phyloP scores from a whole-genome alignment of 2,329 filamentous ascomycete genomes.

The Phialophora tarda region DNA sequence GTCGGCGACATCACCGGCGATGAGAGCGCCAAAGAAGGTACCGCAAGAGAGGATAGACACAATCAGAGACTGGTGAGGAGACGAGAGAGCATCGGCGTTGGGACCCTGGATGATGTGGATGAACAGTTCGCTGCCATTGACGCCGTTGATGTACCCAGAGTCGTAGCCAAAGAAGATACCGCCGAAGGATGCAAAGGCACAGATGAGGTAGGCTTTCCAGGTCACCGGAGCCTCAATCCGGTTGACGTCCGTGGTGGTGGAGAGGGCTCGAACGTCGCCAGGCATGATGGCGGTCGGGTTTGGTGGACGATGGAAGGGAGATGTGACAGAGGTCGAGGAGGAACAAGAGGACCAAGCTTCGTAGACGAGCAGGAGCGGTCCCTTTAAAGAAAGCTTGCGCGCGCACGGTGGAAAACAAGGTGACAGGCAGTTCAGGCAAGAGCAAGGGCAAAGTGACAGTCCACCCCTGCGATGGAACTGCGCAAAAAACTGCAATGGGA shows the following conservation, averaged over 20 bases:
- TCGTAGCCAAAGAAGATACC: slow-evolving; percentile 67
- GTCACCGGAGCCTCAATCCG: slow-evolving; percentile 66
- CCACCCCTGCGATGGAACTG: slow-evolving; percentile 3
- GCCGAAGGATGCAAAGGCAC: slow-evolving; percentile 65
- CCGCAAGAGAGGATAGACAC: slow-evolving; percentile 77
- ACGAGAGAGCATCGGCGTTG: slow-evolving; percentile 47
- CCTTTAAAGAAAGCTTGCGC: slow-evolving; percentile 22
- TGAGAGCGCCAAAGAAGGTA: slow-evolving; percentile 79
- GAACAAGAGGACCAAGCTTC: slow-evolving; percentile 17
- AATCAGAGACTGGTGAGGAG: slow-evolving; percentile 64
- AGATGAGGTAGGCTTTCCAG: slow-evolving; percentile 66
- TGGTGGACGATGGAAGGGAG: not conserved
- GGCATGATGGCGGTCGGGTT: slow-evolving; percentile 24
- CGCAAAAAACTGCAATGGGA: slow-evolving; percentile 13
- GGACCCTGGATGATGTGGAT: slow-evolving; percentile 47
- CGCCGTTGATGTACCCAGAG: slow-evolving; percentile 61
- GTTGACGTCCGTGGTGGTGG: slow-evolving; percentile 50
- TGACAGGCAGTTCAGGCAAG: slow-evolving; percentile 3
- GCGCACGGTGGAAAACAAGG: not conserved
- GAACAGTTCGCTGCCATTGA: slow-evolving; percentile 59
- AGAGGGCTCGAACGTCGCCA: slow-evolving; percentile 31
- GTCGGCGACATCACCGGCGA: slow-evolving; percentile 78
- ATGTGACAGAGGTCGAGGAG: slow-evolving; percentile 4
- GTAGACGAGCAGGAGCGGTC: slow-evolving; percentile 4
- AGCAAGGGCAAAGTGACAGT: not conserved